These are phyloP conservation scores for Komagataella pseudopastoris DNA, from an alignment of 805 yeast species.

Conservation along the genomic window DNA sequence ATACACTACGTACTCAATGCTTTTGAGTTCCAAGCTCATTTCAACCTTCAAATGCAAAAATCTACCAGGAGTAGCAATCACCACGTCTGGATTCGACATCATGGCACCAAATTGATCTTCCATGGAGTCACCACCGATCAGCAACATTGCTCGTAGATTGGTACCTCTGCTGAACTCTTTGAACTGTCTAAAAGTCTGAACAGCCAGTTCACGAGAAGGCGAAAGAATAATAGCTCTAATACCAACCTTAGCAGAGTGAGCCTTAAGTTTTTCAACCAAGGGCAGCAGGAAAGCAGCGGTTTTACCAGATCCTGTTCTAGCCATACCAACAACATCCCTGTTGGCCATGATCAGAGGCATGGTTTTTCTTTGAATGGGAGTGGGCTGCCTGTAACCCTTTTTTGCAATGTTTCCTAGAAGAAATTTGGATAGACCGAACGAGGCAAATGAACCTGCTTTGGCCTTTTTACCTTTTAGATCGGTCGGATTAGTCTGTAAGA, in stretches of 20 bases:
- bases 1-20: conserved; percentile 83
- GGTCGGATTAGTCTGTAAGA: conserved; percentile 14
- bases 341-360: conserved; percentile 80
- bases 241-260: conserved; percentile 80
- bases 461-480: conserved; percentile 38
- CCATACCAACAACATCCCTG: conserved; percentile 98
- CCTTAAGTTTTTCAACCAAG: conserved; percentile 69
- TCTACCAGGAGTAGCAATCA: conserved; percentile 96
- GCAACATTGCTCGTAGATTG: conserved; percentile 63
- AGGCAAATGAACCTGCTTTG: conserved; percentile 73
- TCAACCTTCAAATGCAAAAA: conserved; percentile 91
- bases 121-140: conserved; percentile 97
- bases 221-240: conserved; percentile 80
- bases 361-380: conserved; percentile 95
- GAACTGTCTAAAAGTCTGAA: conserved; percentile 81
- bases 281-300: conserved; percentile 96
- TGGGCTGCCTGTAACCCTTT: conserved; percentile 89
- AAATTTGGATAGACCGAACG: conserved; percentile 75
- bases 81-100: conserved; percentile 89
- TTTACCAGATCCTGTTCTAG: conserved; percentile 97
- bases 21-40: conserved; percentile 75
- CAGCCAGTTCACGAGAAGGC: conserved; percentile 93
- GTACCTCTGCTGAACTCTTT: conserved; percentile 81
- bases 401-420: conserved; percentile 56
- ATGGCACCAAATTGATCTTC: conserved; percentile 91